phyloP scores from a whole-genome alignment of 2,329 filamentous ascomycete species.

The Aspergillus phoenicis region DNA sequence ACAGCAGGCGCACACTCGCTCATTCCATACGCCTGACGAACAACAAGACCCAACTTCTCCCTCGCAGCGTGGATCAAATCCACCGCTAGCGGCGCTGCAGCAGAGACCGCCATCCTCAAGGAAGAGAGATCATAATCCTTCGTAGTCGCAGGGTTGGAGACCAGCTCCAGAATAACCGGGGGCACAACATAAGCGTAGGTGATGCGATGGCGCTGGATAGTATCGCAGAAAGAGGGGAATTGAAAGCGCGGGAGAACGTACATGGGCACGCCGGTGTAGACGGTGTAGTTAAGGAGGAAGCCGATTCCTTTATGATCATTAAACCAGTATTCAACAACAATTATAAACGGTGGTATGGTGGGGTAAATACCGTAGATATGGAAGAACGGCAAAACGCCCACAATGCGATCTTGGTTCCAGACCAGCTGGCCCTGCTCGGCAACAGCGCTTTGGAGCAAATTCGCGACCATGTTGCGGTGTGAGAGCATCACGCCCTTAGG shows the following conservation, averaged over 20 bases:
- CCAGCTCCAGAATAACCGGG: constrained; percentile 17
- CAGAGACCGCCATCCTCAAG: constrained; percentile 19
- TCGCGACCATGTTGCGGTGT: constrained; percentile 21
- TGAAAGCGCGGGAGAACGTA: constrained; percentile 17
- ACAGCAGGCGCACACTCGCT: constrained; percentile 19
- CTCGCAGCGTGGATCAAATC: constrained; percentile 18
- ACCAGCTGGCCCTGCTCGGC: constrained; percentile 14
- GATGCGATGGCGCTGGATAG: constrained; percentile 16
- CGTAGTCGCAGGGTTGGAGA: constrained; percentile 9
- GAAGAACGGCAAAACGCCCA: constrained; percentile 22
- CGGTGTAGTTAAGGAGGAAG: constrained; percentile 18
- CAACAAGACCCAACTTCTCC: constrained; percentile 9
- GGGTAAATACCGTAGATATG: constrained; percentile 21
- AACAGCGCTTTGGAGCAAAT: constrained; percentile 11
- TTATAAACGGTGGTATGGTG: not conserved
- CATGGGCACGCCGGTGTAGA: constrained; percentile 16
- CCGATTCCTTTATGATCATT: constrained; percentile 10
- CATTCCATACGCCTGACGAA: constrained; percentile 21
- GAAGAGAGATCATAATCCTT: constrained; percentile 15
- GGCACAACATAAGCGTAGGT: constrained; percentile 21
- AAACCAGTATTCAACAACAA: not conserved
- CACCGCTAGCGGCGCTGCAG: constrained; percentile 14
- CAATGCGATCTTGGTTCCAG: constrained; percentile 14
- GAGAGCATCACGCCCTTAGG: constrained; percentile 30
- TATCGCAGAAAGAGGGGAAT: constrained; percentile 17